Evolutionary conservation across 2,329 filamentous ascomycete genomes (phyloP), one percentile per base, ranked within the genome.

Genomic region (Conoideocrella luteorostrata): DNA sequence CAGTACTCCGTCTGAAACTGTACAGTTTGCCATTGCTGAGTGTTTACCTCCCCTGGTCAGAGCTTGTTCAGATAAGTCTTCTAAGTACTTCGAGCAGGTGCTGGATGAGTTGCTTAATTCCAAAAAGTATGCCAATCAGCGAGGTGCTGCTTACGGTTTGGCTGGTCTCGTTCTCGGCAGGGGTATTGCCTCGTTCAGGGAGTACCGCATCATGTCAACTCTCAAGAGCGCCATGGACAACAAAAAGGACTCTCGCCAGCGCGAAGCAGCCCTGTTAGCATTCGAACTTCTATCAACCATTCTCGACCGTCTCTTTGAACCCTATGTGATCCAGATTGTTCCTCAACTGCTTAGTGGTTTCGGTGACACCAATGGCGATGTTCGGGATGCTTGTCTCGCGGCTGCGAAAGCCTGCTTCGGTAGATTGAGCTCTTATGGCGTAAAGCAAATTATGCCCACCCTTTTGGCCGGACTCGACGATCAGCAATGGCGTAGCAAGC

Each of bases 401-500:
- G 88, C 93, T 28, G 86, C 93, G 39, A 97, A 96, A 68, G 86
- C 89, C 10, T 96, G 88, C 63, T 98, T 98, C 65, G 84, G 88
- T 5, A 90, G 83, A 54, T 69, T 98, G 44, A 97, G 89, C 66
- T 97, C 93, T 0, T 98, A 87, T 56, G 93, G 93, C 63, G 94
- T 98, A 47, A 95, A 95, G 68, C 78, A 93, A 59, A 90, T 98
- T 50, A 72, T 98, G 51, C 93, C 93, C 4, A 95, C 87, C 11
- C 77, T 98, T 7, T 77, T 98, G 3, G 83, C 93, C 51, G 93
- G 94, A 46, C 78, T 98, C 9, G 90, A 97, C 51, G 93, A 98
- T 51, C 81, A 87, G 42, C 91, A 97, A 63, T 98, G 93, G 93
- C 85, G 93, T 58, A 97, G 89, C 69, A 97, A 98, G 68, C 95